phyloP scores from a whole-genome alignment of 495 filamentous ascomycete species.

The Podospora didyma region DNA sequence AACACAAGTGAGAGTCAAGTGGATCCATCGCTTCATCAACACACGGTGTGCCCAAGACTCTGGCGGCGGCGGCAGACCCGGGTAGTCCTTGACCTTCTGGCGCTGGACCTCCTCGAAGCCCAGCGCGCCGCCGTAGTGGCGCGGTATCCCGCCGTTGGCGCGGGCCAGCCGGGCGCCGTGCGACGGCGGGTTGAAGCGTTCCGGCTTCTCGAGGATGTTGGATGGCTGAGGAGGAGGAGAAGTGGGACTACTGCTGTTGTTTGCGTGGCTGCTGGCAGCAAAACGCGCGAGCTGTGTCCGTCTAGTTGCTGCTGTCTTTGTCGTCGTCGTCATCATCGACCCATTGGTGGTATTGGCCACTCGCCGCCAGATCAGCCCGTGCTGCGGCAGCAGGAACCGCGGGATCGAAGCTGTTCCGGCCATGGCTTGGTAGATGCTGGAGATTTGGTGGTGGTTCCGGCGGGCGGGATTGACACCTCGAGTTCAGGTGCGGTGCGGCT shows the following conservation, averaged over 20 bases:
- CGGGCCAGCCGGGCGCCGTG: slow-evolving; percentile 61
- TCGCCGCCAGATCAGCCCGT: slow-evolving; percentile 43
- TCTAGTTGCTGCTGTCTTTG: neutral
- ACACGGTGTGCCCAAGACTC: slow-evolving; percentile 75
- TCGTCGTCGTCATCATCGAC: too few species aligned
- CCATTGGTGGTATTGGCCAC: neutral
- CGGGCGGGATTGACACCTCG: neutral
- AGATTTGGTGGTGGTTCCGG: neutral
- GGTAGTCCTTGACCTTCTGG: slow-evolving; percentile 66
- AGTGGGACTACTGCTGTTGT: neutral
- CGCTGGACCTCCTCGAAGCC: slow-evolving; percentile 54
- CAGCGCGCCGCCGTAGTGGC: slow-evolving; percentile 66
- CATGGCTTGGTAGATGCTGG: slow-evolving; percentile 16
- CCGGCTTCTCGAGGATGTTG: slow-evolving; percentile 68
- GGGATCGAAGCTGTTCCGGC: slow-evolving; percentile 41
- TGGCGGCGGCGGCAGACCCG: slow-evolving; percentile 73
- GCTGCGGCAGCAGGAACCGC: slow-evolving; percentile 51
- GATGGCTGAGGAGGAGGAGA: slow-evolving; percentile 16
- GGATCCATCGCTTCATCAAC: slow-evolving; percentile 65
- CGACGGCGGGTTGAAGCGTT: slow-evolving; percentile 80
- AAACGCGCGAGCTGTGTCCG: neutral
- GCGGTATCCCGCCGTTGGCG: slow-evolving; percentile 32
- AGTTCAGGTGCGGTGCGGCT: neutral
- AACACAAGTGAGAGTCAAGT: slow-evolving; percentile 77
- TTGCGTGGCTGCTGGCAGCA: slow-evolving; percentile 1